These are phyloP conservation scores for Wallacemonas sp. DNA, from an alignment of 208 protist genomes.

Conservation along the genomic window DNA sequence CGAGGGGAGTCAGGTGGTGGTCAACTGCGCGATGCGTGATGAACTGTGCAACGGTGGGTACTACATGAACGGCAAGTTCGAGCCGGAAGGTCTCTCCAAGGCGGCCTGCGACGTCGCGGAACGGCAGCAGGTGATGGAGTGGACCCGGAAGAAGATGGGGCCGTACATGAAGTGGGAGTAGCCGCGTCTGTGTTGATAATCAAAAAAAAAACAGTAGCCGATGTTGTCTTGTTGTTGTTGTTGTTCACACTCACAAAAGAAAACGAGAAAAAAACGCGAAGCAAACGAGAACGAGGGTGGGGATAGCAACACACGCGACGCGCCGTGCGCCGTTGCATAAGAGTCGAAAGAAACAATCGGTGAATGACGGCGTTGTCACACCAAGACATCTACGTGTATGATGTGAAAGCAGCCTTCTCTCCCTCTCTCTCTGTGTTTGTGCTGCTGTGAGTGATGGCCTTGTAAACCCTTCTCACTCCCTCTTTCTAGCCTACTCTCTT, in stretches of 20 bases:
- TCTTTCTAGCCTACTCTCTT: no score
- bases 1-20: conserved; percentile 79
- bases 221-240: conserved; percentile 1
- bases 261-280: no score
- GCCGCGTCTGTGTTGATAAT: neutral
- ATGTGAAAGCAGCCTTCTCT: neutral
- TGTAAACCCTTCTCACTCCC: no score
- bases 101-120: conserved; percentile 62
- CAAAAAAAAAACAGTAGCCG: neutral
- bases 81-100: conserved; percentile 62
- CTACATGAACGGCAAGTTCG: conserved; percentile 74
- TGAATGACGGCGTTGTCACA: no score
- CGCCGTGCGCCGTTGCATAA: no score
- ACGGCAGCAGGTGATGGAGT: conserved; percentile 64
- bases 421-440: conserved; percentile 18
- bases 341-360: no score
- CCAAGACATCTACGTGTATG: conserved; percentile 10
- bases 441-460: conserved; percentile 4
- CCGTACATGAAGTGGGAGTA: conserved; percentile 83
- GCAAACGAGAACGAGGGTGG: conserved; percentile 6
- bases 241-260: conserved; percentile 1
- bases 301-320: no score
- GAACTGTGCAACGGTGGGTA: conserved; percentile 82
- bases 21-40: conserved; percentile 79
- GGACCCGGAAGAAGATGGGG: conserved; percentile 72